phyloP scores from a whole-genome alignment of 192 early-diverging fungal species.

The Umbelopsis ramanniana region DNA sequence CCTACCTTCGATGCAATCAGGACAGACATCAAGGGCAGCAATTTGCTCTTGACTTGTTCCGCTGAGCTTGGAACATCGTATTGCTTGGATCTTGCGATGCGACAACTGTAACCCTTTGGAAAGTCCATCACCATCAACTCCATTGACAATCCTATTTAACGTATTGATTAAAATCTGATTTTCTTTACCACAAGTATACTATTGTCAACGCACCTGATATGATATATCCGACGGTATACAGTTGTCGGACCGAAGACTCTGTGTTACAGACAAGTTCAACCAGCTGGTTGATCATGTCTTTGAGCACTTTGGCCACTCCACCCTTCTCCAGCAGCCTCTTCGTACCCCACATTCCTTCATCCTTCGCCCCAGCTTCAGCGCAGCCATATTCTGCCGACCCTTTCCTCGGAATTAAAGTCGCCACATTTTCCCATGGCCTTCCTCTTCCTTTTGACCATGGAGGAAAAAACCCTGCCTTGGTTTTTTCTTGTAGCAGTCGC shows the following conservation, averaged over 20 bases:
- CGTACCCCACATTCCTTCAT: constrained; percentile 28
- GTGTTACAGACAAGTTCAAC: too few species aligned
- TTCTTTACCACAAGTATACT: too few species aligned
- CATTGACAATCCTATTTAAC: not conserved
- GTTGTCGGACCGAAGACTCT: too few species aligned
- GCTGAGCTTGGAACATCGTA: not conserved
- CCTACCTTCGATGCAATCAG: not conserved
- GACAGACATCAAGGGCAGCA: not conserved
- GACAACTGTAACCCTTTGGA: not conserved
- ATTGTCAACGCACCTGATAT: too few species aligned
- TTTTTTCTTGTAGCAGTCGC: constrained; percentile 32
- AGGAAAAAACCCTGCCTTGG: constrained; percentile 22
- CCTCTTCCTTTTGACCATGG: constrained; percentile 23
- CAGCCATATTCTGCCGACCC: constrained; percentile 25
- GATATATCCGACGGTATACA: too few species aligned
- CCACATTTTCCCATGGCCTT: constrained; percentile 35
- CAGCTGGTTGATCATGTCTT: too few species aligned
- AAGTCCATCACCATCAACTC: not conserved
- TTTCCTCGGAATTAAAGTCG: constrained; percentile 35
- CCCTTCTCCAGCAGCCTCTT: constrained; percentile 29
- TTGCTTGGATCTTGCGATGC: not conserved
- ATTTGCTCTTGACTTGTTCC: not conserved
- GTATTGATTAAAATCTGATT: too few species aligned
- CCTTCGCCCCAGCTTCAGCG: constrained; percentile 27
- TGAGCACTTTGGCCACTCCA: too few species aligned